Evolutionary conservation across 352 stramenopile genomes (phyloP).

Genomic region (Phytopythium kandeliae): DNA sequence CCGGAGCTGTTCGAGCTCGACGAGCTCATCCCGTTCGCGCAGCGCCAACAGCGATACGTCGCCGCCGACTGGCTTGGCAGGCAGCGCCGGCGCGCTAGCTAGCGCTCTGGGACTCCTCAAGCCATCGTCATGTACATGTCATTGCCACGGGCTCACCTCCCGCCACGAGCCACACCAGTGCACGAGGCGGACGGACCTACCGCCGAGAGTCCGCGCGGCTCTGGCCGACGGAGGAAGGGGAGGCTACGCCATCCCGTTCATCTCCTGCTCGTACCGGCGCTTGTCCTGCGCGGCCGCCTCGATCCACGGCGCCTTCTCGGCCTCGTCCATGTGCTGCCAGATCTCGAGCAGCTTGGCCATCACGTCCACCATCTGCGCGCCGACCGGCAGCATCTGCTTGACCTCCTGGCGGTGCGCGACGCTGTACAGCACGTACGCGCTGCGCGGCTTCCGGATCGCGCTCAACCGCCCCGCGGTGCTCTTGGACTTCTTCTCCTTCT

Average conservation of each 20-base stretch:
- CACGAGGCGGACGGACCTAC: too few species aligned
- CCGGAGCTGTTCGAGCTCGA: conserved; percentile 10
- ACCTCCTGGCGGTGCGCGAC: conserved; percentile 55
- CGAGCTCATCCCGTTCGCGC: conserved; percentile 1
- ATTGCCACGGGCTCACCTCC: too few species aligned
- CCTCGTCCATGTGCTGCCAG: conserved; percentile 53
- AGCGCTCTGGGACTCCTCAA: too few species aligned
- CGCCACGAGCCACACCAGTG: too few species aligned
- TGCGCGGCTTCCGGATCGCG: conserved; percentile 42
- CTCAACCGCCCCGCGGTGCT: conserved; percentile 10
- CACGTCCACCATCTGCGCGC: conserved; percentile 51
- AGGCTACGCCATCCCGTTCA: conserved; percentile 55
- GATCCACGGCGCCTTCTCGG: conserved; percentile 50
- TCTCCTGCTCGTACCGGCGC: conserved; percentile 60
- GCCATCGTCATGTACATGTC: too few species aligned
- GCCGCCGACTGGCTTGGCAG: conserved; percentile 2
- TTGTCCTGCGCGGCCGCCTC: conserved; percentile 53
- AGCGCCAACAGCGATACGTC: neutral
- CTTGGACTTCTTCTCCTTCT: conserved; percentile 51
- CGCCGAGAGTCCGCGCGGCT: too few species aligned
- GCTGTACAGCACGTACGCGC: conserved; percentile 66
- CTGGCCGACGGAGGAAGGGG: too few species aligned
- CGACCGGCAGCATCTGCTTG: conserved; percentile 27
- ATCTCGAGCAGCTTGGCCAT: conserved; percentile 48
- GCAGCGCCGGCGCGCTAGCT: too few species aligned